A percentile compares a stretch with the other conserved stretches of the same genome.
Conservation (phyloP, 1,284 basidiomycete genomes). For the Pterulicium gracile region DNA sequence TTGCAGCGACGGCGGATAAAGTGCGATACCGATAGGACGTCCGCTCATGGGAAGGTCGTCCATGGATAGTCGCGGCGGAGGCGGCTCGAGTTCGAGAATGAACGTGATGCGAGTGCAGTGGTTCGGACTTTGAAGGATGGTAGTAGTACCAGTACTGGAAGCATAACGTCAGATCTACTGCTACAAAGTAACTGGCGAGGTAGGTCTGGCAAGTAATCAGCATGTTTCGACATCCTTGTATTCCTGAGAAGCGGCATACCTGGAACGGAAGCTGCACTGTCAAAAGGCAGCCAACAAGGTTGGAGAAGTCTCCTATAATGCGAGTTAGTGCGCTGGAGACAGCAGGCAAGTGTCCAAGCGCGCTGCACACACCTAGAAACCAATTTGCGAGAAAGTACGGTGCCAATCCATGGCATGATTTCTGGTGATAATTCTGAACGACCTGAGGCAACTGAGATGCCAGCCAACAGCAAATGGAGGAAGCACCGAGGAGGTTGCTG, state of each 20-base stretch:
- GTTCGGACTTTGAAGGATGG: constrained; percentile 22
- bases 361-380: constrained; percentile 63
- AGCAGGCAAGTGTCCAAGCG: constrained; percentile 1
- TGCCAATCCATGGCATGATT: constrained; percentile 79
- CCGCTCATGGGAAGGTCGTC: constrained; percentile 37
- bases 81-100: constrained; percentile 26
- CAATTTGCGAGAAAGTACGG: constrained; percentile 86
- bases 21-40: constrained; percentile 52
- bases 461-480: constrained; percentile 81
- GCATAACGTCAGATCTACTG: constrained; percentile 66
- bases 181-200: constrained; percentile 81
- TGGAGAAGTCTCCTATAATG: constrained; percentile 72
- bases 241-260: constrained; percentile 35
- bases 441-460: constrained; percentile 90
- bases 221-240: constrained; percentile 8
- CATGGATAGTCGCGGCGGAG: constrained; percentile 26
- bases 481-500: constrained; percentile 57
- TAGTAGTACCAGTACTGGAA: constrained; percentile 73
- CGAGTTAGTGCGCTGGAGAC: neutral
- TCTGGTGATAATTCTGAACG: constrained; percentile 62
- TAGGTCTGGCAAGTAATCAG: constrained; percentile 47
- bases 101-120: constrained; percentile 18
- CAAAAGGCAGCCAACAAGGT: constrained; percentile 81
- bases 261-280: constrained; percentile 93
- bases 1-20: constrained; percentile 53